Percentiles rank a stretch among this genome's conserved stretches.
These are phyloP conservation scores for Cercospora citrullina DNA, from an alignment of 2,329 filamentous ascomycete species.

Conservation along the genomic window DNA sequence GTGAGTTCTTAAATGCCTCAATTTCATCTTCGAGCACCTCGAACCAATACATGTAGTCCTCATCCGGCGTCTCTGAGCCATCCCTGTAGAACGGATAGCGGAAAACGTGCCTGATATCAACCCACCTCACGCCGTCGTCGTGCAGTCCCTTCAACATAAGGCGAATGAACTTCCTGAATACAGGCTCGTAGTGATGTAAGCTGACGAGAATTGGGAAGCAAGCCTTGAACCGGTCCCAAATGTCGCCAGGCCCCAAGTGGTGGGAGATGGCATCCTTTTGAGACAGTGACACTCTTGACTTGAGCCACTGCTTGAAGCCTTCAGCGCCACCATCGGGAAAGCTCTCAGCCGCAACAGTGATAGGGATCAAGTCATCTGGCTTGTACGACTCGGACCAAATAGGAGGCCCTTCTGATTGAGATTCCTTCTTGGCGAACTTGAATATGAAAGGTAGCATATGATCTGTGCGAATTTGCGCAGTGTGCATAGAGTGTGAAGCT, in stretches of 20 bases:
- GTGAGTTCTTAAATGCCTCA: constrained; percentile 68
- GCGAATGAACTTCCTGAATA: constrained; percentile 74
- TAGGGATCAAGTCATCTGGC: constrained; percentile 58
- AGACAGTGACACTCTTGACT: constrained; percentile 69
- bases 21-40: constrained; percentile 75
- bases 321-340: constrained; percentile 71
- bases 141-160: constrained; percentile 69
- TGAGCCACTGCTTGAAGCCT: constrained; percentile 78
- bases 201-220: constrained; percentile 73
- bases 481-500: constrained; percentile 59
- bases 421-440: constrained; percentile 46
- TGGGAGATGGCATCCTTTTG: constrained; percentile 72
- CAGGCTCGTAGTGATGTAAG: constrained; percentile 85
- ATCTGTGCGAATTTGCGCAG: constrained; percentile 54
- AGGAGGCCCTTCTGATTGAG: constrained; percentile 42
- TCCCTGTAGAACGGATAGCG: constrained; percentile 66
- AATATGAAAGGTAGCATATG: constrained; percentile 58
- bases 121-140: constrained; percentile 82
- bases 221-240: constrained; percentile 80
- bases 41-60: constrained; percentile 69
- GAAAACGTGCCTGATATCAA: constrained; percentile 79
- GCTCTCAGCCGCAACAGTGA: constrained; percentile 64
- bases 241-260: constrained; percentile 77
- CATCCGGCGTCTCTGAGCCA: constrained; percentile 64
- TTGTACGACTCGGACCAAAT: constrained; percentile 69